Evolutionary conservation across 331 rosid genomes (phyloP), one percentile per base, ranked within the genome.

Genomic region (Dryas integrifolia): DNA sequence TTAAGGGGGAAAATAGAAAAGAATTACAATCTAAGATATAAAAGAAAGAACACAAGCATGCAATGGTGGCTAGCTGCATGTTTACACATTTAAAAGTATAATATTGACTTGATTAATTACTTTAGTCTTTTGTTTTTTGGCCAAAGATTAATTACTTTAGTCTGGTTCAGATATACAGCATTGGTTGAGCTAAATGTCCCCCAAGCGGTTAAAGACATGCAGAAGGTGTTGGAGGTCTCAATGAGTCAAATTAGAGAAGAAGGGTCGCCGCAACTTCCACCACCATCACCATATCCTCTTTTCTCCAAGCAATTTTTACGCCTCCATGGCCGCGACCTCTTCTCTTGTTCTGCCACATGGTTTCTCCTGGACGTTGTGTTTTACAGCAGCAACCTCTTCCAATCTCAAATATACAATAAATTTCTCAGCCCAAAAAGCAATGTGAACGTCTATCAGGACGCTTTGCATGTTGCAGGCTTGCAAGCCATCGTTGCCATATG

Each of bases 161-260:
- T 60, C 2, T 14, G 8, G n/a, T 39, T 14, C 70, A 90, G 96
- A 67, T 90, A 88, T n/a, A 91, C 97, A 62, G 92, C 96, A 9
- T 53, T 91, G 70, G 97, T 91, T 35, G 91, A 87, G 72, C 79
- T 79, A 47, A 86, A 91, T 74, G 88, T 89, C 69, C 7, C 38
- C 50, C 96, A 85, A 80, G 97, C 97, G 14, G 85, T 87, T 0
- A 82, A 67, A 79, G 92, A 91, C 80, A 89, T 91, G 97, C 85
- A 87, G 81, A 86, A 81, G 75, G 96, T 91, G 24, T 70, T 91
- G 59, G 90, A 80, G 5, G 79, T 91, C 0, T 14, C 89, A 0
- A 3, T 89, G 18, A 69, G 53, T 43, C 79, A 82, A 63, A 87
- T 91, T 13, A 58, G 64, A 2, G 97, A 91, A 72, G 88, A 86